Percentiles rank a stretch among this genome's conserved stretches.
These are phyloP conservation scores for Psilocybe subaeruginosa DNA, from an alignment of 768 basidiomycete genomes.

Conservation along the genomic window DNA sequence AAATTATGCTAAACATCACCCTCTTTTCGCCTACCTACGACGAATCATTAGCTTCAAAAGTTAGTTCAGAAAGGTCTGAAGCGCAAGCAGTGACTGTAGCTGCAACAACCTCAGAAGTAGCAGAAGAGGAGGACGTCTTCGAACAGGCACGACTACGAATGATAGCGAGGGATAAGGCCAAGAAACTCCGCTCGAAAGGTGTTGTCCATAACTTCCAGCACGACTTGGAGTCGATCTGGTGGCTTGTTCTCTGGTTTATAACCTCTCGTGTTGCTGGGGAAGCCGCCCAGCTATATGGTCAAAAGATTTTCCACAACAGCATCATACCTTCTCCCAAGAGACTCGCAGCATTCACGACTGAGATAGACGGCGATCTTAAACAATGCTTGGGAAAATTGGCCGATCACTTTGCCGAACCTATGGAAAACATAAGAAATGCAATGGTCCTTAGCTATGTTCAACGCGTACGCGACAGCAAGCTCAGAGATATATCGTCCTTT, in stretches of 20 bases:
- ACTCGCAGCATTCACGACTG: not conserved
- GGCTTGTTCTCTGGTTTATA: not conserved
- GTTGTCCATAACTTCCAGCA: not conserved
- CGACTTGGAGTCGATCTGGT: conserved; percentile 5
- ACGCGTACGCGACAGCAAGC: not conserved
- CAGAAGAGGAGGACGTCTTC: not conserved
- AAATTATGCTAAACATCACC: not conserved
- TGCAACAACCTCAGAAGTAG: not conserved
- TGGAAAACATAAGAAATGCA: not conserved
- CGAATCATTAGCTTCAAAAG: too few species aligned
- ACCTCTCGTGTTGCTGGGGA: not conserved
- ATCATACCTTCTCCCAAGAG: not conserved
- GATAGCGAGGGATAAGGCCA: not conserved
- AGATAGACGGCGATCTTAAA: not conserved
- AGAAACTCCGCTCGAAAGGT: not conserved
- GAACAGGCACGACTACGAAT: not conserved
- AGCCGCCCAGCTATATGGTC: not conserved
- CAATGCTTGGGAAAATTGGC: not conserved
- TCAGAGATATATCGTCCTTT: not conserved
- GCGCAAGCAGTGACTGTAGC: not conserved
- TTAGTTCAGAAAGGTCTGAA: too few species aligned
- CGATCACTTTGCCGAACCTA: not conserved
- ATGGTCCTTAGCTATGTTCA: not conserved
- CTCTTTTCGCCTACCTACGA: not conserved
- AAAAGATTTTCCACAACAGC: not conserved